Evolutionary conservation across 1,284 basidiomycete genomes (phyloP).

Genomic region (Apiotrichum mycotoxinovorans): DNA sequence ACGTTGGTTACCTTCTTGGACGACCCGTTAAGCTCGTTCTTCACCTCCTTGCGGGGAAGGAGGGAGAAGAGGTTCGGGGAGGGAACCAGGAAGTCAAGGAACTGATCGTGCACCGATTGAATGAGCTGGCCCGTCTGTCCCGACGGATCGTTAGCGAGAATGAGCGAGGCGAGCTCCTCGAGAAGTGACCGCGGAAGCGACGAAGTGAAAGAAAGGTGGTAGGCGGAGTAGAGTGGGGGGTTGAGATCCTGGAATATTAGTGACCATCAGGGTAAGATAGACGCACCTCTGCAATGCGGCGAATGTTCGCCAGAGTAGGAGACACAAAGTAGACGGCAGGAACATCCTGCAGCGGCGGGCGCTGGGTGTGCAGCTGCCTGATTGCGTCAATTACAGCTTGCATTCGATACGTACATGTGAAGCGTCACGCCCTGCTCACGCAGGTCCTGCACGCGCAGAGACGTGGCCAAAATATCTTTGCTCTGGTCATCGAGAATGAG

Average conservation of each 20-base stretch:
- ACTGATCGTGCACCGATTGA: constrained; percentile 82
- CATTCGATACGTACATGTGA: constrained; percentile 71
- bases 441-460: constrained; percentile 90
- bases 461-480: constrained; percentile 93
- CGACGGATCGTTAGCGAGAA: constrained; percentile 64
- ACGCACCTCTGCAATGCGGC: constrained; percentile 76
- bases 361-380: constrained; percentile 84
- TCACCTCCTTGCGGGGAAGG: constrained; percentile 55
- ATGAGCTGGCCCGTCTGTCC: constrained; percentile 75
- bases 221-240: constrained; percentile 84
- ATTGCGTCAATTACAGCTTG: neutral
- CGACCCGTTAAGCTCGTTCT: constrained; percentile 27
- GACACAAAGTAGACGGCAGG: constrained; percentile 97
- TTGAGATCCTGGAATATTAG: constrained; percentile 59
- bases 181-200: constrained; percentile 80
- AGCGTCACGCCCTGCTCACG: constrained; percentile 94
- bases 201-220: constrained; percentile 93
- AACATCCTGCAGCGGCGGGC: constrained; percentile 89
- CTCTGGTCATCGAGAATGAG: constrained; percentile 91
- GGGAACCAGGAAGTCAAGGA: constrained; percentile 93
- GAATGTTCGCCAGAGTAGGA: constrained; percentile 80
- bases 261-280: neutral
- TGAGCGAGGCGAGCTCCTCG: constrained; percentile 87
- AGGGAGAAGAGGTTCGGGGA: constrained; percentile 93
- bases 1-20: constrained; percentile 24